Evolutionary conservation across 2,329 filamentous ascomycete genomes (phyloP), one percentile per base, ranked within the genome.

Genomic region (Aspergillus felis): DNA sequence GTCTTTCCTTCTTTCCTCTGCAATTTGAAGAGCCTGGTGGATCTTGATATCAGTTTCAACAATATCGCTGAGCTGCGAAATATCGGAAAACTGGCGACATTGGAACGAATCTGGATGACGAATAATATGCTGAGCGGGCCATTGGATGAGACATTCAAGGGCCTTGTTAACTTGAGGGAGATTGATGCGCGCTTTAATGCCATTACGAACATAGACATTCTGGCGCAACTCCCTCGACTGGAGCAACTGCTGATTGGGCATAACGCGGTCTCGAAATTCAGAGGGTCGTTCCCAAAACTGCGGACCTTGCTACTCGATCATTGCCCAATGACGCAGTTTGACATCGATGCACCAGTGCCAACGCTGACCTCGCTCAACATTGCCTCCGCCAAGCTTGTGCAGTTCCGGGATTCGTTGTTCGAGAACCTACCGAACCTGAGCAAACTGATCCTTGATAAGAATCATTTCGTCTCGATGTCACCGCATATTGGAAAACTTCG

Each of bases 1-100:
- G 84, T 84, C 44, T 96, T 99, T 61, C 94, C 94, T 0, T 81
- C 87, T 24, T 95, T 96, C 66, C 80, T 99, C 24, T 93, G 91
- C 73, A 83, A 91, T 25, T 78, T 99, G 22, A 86, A 86, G 63
- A 92, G 88, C 47, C 78, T 99, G 49, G 90, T 96, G 12, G 93
- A 99, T 70, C 84, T 99, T 44, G 94, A 99, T 68, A 86, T 99
- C 70, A 97, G 93, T 72, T 99, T 99, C 83, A 99, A 99, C 71
- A 85, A 87, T 44, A 96, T 99, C 61, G 84, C 84, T 10, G 84
- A 80, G 54, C 78, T 99, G 7, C 92, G 92, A 0, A 86, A 87
- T 61, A 90, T 99, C 63, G 91, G 92, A 6, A 85, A 86, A 55
- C 77, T 99, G 57, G 85, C 82, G 57, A 90, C 87, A 55, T 78